A percentile compares a stretch with the other conserved stretches of the same genome.
phyloP scores from a whole-genome alignment of 139 green algal genomes.

The Micromonas pusilla region DNA sequence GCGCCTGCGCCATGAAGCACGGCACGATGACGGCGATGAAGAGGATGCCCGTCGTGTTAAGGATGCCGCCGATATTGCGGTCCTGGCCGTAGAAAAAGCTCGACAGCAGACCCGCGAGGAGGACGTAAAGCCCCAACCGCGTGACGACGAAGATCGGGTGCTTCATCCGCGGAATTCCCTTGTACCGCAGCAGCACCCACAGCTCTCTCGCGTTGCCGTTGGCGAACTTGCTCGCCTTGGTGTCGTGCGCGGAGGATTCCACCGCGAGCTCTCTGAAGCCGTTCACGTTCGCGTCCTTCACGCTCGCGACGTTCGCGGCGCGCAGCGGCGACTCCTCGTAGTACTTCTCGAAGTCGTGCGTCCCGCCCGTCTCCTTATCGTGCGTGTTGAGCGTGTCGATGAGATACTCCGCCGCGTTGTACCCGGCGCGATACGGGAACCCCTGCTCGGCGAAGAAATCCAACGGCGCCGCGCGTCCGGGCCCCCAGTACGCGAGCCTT shows the following conservation, averaged over 20 bases:
- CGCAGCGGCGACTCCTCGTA: neutral
- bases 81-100: slow-evolving; percentile 23
- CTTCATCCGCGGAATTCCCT: neutral
- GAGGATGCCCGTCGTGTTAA: slow-evolving; percentile 14
- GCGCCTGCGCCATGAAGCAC: slow-evolving; percentile 17
- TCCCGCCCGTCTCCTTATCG: neutral
- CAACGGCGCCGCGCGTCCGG: neutral
- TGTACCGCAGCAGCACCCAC: slow-evolving; percentile 7
- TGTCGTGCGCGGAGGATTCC: neutral
- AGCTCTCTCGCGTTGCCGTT: neutral
- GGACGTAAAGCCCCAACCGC: neutral
- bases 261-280: neutral
- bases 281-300: neutral
- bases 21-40: slow-evolving; percentile 23
- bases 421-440: slow-evolving; percentile 6
- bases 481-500: slow-evolving; percentile 34
- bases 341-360: neutral
- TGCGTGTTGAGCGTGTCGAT: neutral
- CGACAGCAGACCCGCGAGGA: slow-evolving; percentile 1
- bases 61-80: neutral
- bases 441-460: neutral
- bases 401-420: slow-evolving; percentile 11
- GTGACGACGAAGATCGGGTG: slow-evolving; percentile 8
- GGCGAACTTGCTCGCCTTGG: slow-evolving; percentile 5
- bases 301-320: neutral